Base-by-base conservation (phyloP, 371 early-diverging fungal genomes). In the Apophysomyces elegans region DNA sequence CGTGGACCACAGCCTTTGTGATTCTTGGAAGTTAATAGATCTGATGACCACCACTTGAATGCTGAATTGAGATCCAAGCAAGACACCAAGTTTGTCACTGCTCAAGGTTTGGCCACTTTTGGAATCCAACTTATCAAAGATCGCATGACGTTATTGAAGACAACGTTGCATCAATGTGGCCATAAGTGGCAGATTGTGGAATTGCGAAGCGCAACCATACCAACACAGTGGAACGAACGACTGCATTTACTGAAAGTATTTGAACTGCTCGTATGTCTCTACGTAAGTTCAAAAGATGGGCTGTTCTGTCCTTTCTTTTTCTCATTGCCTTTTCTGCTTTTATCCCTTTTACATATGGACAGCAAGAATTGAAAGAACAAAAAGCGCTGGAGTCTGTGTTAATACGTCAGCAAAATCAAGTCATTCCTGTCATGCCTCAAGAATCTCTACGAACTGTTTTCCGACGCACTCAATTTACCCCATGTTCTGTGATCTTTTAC, bases 151-250 rank as follows among this genome's bases (percentile, higher is more conserved):
- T 50, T 50, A 50, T 50, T 18, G 21, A 50, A 50, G 50, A 50
- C 3, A 18, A 18, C 50, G 21, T 50, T 50, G 50, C 16, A 50
- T 50, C 50, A 50, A 50, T 50, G 21, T 18, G 50, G 50, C 1
- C 50, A 18, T 50, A 50, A 50, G 50, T 63, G 56, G 56, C 50
- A 37, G 14, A 46, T 46, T 54, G 37, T 62, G 18, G 62, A 62
- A 16, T 47, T 62, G 13, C 46, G 62, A 18, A 26, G 47, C n/a
- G 62, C 47, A 32, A 54, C 54, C 47, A 16, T 62, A 32, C 50
- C 62, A 36, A 47, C 62, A 2, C n/a, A 36, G 1, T 62, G 62
- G 62, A 45, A 32, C 3, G 47, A 47, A 45, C 36, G 62, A 35
- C 41, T 14, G 8, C 62, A 50, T 6, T 50, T 41, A 45, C 14